phyloP scores from a whole-genome alignment of 1,139 yeast species.

The Candida sp. region DNA sequence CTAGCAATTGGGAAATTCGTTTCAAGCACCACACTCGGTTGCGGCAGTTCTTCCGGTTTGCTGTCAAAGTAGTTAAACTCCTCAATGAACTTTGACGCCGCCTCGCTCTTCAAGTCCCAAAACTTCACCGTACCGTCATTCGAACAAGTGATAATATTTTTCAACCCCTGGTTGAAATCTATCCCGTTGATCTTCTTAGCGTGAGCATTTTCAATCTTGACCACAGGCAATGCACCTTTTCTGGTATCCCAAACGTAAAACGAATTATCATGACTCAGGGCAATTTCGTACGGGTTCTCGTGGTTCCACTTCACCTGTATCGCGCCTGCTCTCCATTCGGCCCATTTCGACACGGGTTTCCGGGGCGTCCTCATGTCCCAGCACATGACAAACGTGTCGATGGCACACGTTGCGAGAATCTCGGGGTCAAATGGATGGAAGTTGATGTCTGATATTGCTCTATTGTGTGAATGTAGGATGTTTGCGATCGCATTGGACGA shows the following conservation, averaged over 20 bases:
- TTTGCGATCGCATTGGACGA: constrained; percentile 82
- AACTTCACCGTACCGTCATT: constrained; percentile 87
- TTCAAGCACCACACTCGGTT: constrained; percentile 62
- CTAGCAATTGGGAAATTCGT: constrained; percentile 89
- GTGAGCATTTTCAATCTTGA: constrained; percentile 70
- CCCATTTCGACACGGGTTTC: constrained; percentile 75
- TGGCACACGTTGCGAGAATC: constrained; percentile 89
- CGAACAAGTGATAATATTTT: constrained; percentile 76
- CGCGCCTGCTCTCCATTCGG: constrained; percentile 96
- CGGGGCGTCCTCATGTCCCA: constrained; percentile 92
- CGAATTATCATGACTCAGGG: constrained; percentile 84
- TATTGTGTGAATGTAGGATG: constrained; percentile 84
- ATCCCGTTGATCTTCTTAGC: constrained; percentile 85
- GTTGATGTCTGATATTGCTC: constrained; percentile 96
- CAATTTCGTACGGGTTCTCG: constrained; percentile 73
- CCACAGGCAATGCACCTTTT: constrained; percentile 77
- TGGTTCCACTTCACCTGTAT: constrained; percentile 96
- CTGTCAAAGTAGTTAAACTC: constrained; percentile 28
- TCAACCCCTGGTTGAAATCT: constrained; percentile 71
- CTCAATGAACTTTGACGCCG: constrained; percentile 18
- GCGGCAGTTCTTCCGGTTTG: constrained; percentile 13
- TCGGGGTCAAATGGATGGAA: constrained; percentile 91
- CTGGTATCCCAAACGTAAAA: constrained; percentile 89
- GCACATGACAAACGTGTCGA: constrained; percentile 82
- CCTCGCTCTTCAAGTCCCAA: constrained; percentile 66